Base-by-base conservation (phyloP, 768 basidiomycete species). In the Cyathus striatus region DNA sequence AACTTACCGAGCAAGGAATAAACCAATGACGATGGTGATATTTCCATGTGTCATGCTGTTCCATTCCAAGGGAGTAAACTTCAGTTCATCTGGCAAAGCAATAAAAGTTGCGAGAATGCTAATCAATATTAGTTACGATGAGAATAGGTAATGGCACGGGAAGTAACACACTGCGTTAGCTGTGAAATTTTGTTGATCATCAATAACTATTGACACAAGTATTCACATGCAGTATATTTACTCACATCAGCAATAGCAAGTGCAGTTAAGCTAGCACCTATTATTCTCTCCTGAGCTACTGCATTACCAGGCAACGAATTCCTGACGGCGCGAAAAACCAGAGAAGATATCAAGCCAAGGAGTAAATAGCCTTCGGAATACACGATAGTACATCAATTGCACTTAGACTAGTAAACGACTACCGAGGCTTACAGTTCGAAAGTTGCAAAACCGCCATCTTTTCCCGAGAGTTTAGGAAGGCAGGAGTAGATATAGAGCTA, bases 1-100 rank as follows among this genome's bases (percentile, higher is more conserved):
- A n/a, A 22, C 23, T 34, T 22, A 43, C 42, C 42, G 74, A 49
- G 71, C 70, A 30, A 66, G 38, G 41, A 83, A 70, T 27, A 90
- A 65, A 20, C 79, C 61, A 23, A 81, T 41, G 18, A 77, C 75
- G 44, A 79, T 65, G 3, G 84, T 79, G 55, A 88, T 81, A 52
- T 89, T 90, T 24, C 86, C 87, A 50, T 89, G 86, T 0, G 79
- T 84, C 69, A 77, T 82, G 23, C 70, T 55, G 59, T 89, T 89
- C 88, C 86, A 90, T 12, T 56, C 52, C 6, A 56, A 56, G 25
- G 75, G 64, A 23, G 68, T 63, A 44, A 69, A 80, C 38, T 69
- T 71, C 48, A 86, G 59, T 20, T 75, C 65, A 25, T 60, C 50
- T 1, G 88, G 88, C 20, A 88, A 72, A 6, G 74, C 75, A 27